phyloP scores from a whole-genome alignment of 2,329 filamentous ascomycete genomes.

The Neonectria neomacrospora region DNA sequence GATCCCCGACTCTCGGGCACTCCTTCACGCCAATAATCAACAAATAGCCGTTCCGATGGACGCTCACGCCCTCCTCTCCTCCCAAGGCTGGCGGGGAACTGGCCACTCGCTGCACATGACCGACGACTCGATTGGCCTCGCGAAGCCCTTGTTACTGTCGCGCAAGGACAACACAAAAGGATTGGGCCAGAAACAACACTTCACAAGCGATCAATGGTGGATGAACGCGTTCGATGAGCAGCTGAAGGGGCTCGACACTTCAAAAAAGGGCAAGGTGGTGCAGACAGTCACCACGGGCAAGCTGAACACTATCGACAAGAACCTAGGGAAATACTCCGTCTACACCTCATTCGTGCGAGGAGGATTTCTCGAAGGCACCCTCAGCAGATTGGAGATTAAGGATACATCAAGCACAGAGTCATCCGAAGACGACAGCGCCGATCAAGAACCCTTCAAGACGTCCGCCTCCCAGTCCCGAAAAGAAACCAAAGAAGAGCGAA shows the following conservation, averaged over 20 bases:
- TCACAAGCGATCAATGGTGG: conserved; percentile 92
- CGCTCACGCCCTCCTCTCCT: conserved; percentile 81
- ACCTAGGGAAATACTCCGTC: conserved; percentile 70
- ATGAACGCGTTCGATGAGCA: conserved; percentile 93
- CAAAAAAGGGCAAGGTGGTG: conserved; percentile 64
- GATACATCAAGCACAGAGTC: conserved; percentile 43
- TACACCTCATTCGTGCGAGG: conserved; percentile 90
- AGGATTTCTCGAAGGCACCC: conserved; percentile 78
- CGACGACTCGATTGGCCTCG: conserved; percentile 78
- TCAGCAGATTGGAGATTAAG: conserved; percentile 51
- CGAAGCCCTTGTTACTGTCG: conserved; percentile 83
- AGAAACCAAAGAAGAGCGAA: conserved; percentile 58
- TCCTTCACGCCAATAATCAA: background rate
- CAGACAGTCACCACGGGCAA: conserved; percentile 66
- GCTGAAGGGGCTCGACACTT: conserved; percentile 79
- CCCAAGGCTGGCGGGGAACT: conserved; percentile 89
- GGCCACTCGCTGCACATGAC: conserved; percentile 88
- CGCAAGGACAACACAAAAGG: conserved; percentile 85
- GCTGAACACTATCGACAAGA: conserved; percentile 66
- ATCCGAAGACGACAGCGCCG: conserved; percentile 41
- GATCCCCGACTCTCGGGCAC: too few relatives aligned
- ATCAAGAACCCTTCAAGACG: conserved; percentile 46
- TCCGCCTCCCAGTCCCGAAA: conserved; percentile 37
- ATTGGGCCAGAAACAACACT: conserved; percentile 78
- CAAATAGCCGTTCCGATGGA: conserved; percentile 68